Evolutionary conservation across 306 rosid genomes (phyloP).

Genomic region (Glycine tomentella): DNA sequence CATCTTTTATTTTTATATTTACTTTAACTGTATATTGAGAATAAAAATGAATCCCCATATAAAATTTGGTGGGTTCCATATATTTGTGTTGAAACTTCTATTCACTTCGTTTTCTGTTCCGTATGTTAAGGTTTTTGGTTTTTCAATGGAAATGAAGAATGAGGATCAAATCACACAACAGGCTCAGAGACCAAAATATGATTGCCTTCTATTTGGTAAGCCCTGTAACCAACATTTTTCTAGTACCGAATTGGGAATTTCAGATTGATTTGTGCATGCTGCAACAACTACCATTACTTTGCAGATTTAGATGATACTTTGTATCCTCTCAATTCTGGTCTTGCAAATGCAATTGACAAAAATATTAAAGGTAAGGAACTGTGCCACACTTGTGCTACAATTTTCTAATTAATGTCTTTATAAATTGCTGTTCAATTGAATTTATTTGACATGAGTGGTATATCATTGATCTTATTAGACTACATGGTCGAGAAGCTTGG

Average conservation of each 20-base stretch:
- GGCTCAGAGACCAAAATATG: slow-evolving; percentile 69
- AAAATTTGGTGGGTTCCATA: slow-evolving; percentile 37
- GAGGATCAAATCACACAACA: slow-evolving; percentile 60
- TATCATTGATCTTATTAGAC: slow-evolving; percentile 49
- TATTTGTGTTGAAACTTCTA: slow-evolving; percentile 36
- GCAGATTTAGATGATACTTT: slow-evolving; percentile 94
- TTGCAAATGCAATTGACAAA: slow-evolving; percentile 58
- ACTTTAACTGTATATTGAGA: slow-evolving; percentile 25
- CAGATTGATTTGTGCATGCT: background rate
- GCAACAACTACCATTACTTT: background rate
- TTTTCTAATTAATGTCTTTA: background rate
- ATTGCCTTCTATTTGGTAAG: slow-evolving; percentile 88
- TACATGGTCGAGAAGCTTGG: slow-evolving; percentile 87
- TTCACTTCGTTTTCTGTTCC: slow-evolving; percentile 37
- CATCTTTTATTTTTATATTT: background rate
- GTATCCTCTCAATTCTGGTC: slow-evolving; percentile 77
- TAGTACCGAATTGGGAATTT: slow-evolving; percentile 8
- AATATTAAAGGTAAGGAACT: slow-evolving; percentile 67
- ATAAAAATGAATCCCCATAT: slow-evolving; percentile 31
- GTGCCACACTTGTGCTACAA: background rate
- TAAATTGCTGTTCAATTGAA: background rate
- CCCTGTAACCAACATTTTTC: slow-evolving; percentile 9
- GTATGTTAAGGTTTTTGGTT: slow-evolving; percentile 14
- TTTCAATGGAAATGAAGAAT: slow-evolving; percentile 62
- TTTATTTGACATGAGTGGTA: slow-evolving; percentile 17